Percentiles rank a stretch among this genome's conserved stretches.
phyloP scores from a whole-genome alignment of 202 grass and related monocot species.

The Eragrostis tef region DNA sequence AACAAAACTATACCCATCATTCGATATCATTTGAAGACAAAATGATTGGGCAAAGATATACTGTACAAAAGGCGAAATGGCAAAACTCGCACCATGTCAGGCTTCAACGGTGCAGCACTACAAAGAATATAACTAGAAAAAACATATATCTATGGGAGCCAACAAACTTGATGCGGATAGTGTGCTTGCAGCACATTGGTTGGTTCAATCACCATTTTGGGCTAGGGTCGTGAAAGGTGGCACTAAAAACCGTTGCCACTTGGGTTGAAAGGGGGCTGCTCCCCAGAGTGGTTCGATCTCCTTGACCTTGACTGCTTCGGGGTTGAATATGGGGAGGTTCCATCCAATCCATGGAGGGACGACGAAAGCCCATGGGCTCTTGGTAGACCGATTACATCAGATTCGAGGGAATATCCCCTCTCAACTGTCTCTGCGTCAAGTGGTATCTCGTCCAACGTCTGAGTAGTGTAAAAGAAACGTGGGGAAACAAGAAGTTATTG shows the following conservation, averaged over 20 bases:
- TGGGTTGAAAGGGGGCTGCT: slow-evolving; percentile 61
- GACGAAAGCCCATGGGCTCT: slow-evolving; percentile 61
- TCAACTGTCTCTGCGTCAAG: slow-evolving; percentile 82
- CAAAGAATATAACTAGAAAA: slow-evolving; percentile 65
- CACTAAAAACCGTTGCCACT: slow-evolving; percentile 65
- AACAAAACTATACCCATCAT: slow-evolving; percentile 54
- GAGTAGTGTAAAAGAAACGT: slow-evolving; percentile 28
- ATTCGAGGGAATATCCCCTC: slow-evolving; percentile 78
- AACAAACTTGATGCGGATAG: slow-evolving; percentile 50
- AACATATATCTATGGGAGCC: slow-evolving; percentile 53
- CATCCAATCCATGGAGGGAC: slow-evolving; percentile 57
- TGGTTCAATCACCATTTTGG: slow-evolving; percentile 44
- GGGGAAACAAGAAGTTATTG: neutral
- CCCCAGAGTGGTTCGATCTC: slow-evolving; percentile 69
- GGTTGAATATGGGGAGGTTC: slow-evolving; percentile 54
- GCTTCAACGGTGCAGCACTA: slow-evolving; percentile 59
- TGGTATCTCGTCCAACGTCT: slow-evolving; percentile 97
- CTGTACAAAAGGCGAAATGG: slow-evolving; percentile 67
- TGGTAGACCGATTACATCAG: slow-evolving; percentile 66
- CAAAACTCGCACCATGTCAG: slow-evolving; percentile 68
- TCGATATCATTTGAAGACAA: slow-evolving; percentile 45
- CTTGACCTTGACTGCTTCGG: slow-evolving; percentile 63
- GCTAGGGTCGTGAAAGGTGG: slow-evolving; percentile 20
- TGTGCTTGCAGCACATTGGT: slow-evolving; percentile 47
- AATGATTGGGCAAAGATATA: slow-evolving; percentile 51